Evolutionary conservation across 805 yeast species (phyloP).

Genomic region (Candida corydali): DNA sequence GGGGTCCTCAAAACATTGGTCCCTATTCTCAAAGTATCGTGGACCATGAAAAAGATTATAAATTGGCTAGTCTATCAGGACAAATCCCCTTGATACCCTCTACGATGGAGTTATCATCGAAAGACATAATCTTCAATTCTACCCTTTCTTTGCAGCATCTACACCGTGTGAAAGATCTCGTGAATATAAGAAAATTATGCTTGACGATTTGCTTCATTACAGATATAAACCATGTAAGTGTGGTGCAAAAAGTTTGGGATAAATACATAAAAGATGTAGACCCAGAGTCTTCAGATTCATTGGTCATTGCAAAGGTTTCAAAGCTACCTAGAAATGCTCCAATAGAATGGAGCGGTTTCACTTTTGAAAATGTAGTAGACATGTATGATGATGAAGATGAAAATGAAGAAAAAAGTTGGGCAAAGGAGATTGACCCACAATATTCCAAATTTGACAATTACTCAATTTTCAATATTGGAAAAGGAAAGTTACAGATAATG

Average conservation of each 20-base stretch:
- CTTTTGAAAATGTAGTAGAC: constrained; percentile 36
- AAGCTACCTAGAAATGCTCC: constrained; percentile 60
- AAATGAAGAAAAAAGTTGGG: constrained; percentile 8
- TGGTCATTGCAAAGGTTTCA: constrained; percentile 52
- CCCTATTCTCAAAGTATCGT: constrained; percentile 88
- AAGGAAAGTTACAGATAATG: constrained; percentile 6
- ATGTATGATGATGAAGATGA: constrained; percentile 42
- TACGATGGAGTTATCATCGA: constrained; percentile 48
- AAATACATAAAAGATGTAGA: constrained; percentile 23
- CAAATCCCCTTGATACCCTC: constrained; percentile 85
- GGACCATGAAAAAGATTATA: constrained; percentile 34
- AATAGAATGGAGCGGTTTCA: constrained; percentile 74
- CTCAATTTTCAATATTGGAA: constrained; percentile 12
- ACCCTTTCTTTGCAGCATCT: constrained; percentile 73
- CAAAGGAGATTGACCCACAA: not conserved
- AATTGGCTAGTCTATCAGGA: constrained; percentile 69
- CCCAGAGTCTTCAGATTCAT: constrained; percentile 16
- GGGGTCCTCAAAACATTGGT: constrained; percentile 99
- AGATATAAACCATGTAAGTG: constrained; percentile 18
- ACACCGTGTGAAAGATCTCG: constrained; percentile 53
- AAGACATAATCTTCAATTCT: constrained; percentile 29
- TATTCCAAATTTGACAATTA: constrained; percentile 10
- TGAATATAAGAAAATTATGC: constrained; percentile 43
- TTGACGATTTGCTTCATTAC: constrained; percentile 56
- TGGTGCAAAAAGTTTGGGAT: constrained; percentile 42